Evolutionary conservation across 75 land plant species (phyloP).

Genomic region (Picea sitchensis): DNA sequence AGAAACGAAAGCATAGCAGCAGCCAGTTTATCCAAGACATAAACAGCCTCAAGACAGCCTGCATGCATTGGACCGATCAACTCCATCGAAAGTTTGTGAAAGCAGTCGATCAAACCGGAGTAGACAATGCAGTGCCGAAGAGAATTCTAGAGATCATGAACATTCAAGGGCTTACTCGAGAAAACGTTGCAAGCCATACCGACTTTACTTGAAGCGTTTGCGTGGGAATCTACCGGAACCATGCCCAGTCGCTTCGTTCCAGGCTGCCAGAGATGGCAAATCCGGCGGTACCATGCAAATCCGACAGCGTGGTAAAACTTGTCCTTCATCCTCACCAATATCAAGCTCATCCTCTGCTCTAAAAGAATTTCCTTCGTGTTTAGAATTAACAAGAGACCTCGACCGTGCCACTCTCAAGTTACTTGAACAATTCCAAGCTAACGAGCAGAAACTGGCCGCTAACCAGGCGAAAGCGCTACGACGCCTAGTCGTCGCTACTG

Average conservation of each 20-base stretch:
- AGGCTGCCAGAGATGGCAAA: constrained; percentile 27
- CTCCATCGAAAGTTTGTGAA: constrained; percentile 22
- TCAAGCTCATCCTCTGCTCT: too few species aligned
- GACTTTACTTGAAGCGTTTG: constrained; percentile 47
- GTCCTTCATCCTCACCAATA: too few species aligned
- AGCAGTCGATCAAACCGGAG: constrained; percentile 22
- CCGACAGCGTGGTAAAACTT: constrained; percentile 6
- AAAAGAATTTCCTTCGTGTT: too few species aligned
- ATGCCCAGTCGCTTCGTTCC: constrained; percentile 40
- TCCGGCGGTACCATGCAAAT: constrained; percentile 48
- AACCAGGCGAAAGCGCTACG: too few species aligned
- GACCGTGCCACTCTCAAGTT: too few species aligned
- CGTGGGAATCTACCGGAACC: constrained; percentile 35
- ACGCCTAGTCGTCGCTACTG: too few species aligned
- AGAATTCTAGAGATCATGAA: constrained; percentile 47
- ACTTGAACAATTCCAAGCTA: too few species aligned
- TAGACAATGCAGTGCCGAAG: constrained; percentile 42
- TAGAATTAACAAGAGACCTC: too few species aligned
- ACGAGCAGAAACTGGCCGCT: too few species aligned
- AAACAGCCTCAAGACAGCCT: constrained; percentile 18
- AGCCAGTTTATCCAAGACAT: constrained; percentile 7
- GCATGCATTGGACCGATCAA: constrained; percentile 24
- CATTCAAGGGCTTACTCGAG: constrained; percentile 49
- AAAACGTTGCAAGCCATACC: constrained; percentile 59
- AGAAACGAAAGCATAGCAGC: too few species aligned